A percentile compares a stretch with the other conserved stretches of the same genome.
phyloP scores from a whole-genome alignment of 331 rosid genomes.

The Acacia pycnantha region DNA sequence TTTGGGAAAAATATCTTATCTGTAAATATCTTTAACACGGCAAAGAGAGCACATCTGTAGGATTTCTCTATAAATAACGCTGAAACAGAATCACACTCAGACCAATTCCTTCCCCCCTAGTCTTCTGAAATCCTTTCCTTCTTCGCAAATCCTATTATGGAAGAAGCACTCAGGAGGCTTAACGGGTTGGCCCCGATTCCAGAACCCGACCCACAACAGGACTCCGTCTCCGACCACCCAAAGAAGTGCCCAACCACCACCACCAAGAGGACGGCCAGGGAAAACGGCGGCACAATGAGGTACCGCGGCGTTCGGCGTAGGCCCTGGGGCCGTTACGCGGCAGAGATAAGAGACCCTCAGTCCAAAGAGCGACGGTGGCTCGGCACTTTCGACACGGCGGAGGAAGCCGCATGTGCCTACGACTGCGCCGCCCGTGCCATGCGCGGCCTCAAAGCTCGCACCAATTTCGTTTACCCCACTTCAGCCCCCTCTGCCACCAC shows the following conservation, averaged over 20 bases:
- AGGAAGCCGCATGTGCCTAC: conserved; percentile 91
- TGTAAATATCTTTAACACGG: not conserved
- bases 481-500: conserved; percentile 24
- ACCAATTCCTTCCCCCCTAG: not conserved
- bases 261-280: conserved; percentile 41
- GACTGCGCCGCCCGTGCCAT: conserved; percentile 86
- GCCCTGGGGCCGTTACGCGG: conserved; percentile 95
- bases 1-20: not conserved
- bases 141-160: conserved; percentile 33
- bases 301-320: conserved; percentile 88
- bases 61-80: conserved; percentile 30
- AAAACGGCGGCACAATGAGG: conserved; percentile 32
- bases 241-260: conserved; percentile 28
- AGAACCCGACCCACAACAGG: conserved; percentile 25
- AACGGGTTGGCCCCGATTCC: conserved; percentile 44
- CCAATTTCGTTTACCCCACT: conserved; percentile 68
- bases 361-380: conserved; percentile 91
- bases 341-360: conserved; percentile 84
- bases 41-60: not conserved
- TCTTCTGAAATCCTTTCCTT: not conserved
- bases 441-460: conserved; percentile 85
- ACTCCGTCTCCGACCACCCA: not conserved
- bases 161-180: conserved; percentile 63
- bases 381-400: conserved; percentile 90
- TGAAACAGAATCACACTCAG: not conserved